Conservation (phyloP, 2,329 filamentous ascomycete species). For the Epicoccum sorghinum region DNA sequence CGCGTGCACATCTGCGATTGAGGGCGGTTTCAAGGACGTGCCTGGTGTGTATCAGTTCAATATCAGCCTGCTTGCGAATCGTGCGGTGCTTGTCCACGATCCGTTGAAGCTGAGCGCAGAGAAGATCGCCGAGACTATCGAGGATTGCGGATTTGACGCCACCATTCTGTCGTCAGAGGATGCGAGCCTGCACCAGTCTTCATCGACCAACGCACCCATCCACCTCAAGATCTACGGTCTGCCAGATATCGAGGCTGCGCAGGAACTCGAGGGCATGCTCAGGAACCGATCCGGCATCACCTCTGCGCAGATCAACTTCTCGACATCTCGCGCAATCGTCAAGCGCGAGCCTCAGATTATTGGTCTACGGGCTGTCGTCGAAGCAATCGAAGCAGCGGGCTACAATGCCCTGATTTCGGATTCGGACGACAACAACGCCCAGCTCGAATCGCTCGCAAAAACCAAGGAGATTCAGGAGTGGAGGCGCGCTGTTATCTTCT, state of each 20-base stretch:
- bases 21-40: slow-evolving; percentile 77
- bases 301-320: slow-evolving; percentile 74
- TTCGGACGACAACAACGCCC: slow-evolving; percentile 93
- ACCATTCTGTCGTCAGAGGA: slow-evolving; percentile 77
- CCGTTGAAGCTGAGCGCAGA: slow-evolving; percentile 71
- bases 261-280: slow-evolving; percentile 72
- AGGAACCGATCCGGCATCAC: slow-evolving; percentile 71
- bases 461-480: slow-evolving; percentile 96
- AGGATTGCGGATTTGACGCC: slow-evolving; percentile 89
- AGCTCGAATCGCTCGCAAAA: slow-evolving; percentile 93
- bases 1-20: slow-evolving; percentile 90
- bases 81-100: slow-evolving; percentile 87
- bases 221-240: slow-evolving; percentile 87
- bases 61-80: slow-evolving; percentile 90
- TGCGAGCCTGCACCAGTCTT: slow-evolving; percentile 60
- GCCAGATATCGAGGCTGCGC: slow-evolving; percentile 73
- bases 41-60: slow-evolving; percentile 88
- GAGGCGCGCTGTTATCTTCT: slow-evolving; percentile 79
- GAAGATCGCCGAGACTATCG: slow-evolving; percentile 80
- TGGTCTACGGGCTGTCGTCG: slow-evolving; percentile 83
- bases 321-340: slow-evolving; percentile 75
- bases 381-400: slow-evolving; percentile 78
- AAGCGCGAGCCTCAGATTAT: slow-evolving; percentile 73
- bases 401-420: slow-evolving; percentile 91
- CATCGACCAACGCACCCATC: slow-evolving; percentile 64